phyloP scores from a whole-genome alignment of 805 yeast genomes.

The Saccharomycopsis selenospora region DNA sequence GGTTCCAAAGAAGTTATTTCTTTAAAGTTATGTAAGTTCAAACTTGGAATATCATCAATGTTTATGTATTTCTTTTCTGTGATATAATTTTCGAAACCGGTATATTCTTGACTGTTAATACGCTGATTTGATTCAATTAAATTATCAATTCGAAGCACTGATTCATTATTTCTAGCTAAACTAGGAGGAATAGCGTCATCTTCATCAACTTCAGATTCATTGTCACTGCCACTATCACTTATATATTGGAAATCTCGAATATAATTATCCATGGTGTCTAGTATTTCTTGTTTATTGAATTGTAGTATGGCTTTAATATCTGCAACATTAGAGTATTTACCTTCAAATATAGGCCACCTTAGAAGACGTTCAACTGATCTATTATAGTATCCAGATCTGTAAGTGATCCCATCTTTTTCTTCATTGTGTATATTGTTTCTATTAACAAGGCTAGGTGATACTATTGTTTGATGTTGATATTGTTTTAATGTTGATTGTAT shows the following conservation, averaged over 20 bases:
- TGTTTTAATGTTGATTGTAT: neutral
- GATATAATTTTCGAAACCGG: neutral
- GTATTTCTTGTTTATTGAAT: neutral
- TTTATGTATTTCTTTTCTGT: neutral
- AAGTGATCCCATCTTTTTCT: neutral
- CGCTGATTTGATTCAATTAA: neutral
- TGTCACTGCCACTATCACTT: neutral
- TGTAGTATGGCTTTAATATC: conserved; percentile 7
- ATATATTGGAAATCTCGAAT: conserved; percentile 1
- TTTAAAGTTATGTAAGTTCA: conserved; percentile 11
- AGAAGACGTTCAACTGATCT: conserved; percentile 18
- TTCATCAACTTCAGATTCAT: neutral
- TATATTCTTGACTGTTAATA: neutral
- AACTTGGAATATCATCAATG: conserved; percentile 4
- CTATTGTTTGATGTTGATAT: neutral
- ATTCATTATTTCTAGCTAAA: neutral
- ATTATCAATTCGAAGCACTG: neutral
- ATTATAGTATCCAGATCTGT: conserved; percentile 16
- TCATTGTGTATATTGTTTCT: neutral
- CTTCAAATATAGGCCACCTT: conserved; percentile 20
- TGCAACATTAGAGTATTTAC: conserved; percentile 10
- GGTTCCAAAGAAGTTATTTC: conserved; percentile 12
- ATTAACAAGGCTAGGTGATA: too few species aligned
- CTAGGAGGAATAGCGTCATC: neutral
- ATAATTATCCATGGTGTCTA: neutral